phyloP scores from a whole-genome alignment of 768 basidiomycete genomes.

The Leccinellum rugosiceps region DNA sequence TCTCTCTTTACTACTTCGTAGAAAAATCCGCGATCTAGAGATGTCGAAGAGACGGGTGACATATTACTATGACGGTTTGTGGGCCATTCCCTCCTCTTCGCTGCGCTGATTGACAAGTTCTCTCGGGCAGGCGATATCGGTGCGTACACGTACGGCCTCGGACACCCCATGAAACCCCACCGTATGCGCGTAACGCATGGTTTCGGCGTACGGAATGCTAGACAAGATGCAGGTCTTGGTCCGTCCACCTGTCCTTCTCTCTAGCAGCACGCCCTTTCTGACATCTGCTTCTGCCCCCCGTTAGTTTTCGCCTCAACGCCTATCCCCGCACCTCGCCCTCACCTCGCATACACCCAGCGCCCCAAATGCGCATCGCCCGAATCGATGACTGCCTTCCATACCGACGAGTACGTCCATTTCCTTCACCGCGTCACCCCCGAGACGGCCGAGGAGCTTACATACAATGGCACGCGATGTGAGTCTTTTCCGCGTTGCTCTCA shows the following conservation, averaged over 20 bases:
- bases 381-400: conserved; percentile 90
- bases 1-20: no score
- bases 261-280: no score
- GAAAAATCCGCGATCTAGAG: no score
- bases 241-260: conserved; percentile 11
- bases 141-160: conserved; percentile 77
- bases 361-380: conserved; percentile 68
- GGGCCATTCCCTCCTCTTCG: no score
- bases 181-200: conserved; percentile 89
- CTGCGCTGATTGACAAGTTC: not conserved
- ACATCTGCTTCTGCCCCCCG: no score
- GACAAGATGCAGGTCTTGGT: conserved; percentile 92
- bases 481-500: no score
- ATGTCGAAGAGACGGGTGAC: conserved; percentile 68
- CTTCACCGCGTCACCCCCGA: conserved; percentile 87
- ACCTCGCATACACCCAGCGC: conserved; percentile 44
- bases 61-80: conserved; percentile 83
- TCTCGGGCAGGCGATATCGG: conserved; percentile 71
- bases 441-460: conserved; percentile 81
- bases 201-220: conserved; percentile 90
- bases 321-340: no score
- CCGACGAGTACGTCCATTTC: conserved; percentile 97
- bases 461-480: conserved; percentile 82
- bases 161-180: conserved; percentile 96
- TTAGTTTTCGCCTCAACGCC: no score